These are phyloP conservation scores for Sarocladium brachiariae DNA, from an alignment of 2,329 filamentous ascomycete species.

Conservation along the genomic window DNA sequence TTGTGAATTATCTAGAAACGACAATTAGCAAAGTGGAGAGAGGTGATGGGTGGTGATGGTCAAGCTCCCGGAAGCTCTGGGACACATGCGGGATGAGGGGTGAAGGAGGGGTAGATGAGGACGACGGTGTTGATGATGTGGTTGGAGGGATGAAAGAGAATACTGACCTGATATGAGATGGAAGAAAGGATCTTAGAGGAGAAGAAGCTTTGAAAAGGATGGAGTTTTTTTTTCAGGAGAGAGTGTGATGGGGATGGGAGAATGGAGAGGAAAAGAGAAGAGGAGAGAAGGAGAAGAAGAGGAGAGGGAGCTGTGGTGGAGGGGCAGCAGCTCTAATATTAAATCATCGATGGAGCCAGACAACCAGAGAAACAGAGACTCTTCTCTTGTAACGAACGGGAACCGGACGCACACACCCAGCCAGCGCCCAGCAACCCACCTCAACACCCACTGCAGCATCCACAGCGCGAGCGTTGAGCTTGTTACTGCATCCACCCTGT, in stretches of 20 bases:
- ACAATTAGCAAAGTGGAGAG: constrained; percentile 10
- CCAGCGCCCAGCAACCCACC: not conserved
- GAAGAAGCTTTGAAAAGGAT: too few species aligned
- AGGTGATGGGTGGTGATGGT: constrained; percentile 7
- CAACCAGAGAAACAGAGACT: too few species aligned
- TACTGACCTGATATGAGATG: constrained; percentile 6
- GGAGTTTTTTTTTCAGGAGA: constrained; percentile 10
- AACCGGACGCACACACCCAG: not conserved
- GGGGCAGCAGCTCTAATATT: constrained; percentile 9
- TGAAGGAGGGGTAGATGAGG: too few species aligned
- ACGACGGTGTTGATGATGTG: not conserved
- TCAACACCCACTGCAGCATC: not conserved
- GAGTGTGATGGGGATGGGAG: constrained; percentile 10
- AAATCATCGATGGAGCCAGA: constrained; percentile 1
- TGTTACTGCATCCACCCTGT: not conserved
- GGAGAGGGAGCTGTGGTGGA: constrained; percentile 2
- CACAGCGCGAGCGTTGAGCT: too few species aligned
- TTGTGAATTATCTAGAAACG: constrained; percentile 21
- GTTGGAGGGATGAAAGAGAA: constrained; percentile 9
- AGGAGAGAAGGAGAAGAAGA: constrained; percentile 9
- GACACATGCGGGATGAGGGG: constrained; percentile 7
- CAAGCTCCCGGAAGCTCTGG: constrained; percentile 10
- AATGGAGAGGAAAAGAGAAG: constrained; percentile 7
- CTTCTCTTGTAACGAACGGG: too few species aligned
- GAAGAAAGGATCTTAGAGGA: not conserved